phyloP scores from a whole-genome alignment of 2,329 filamentous ascomycete genomes.

The Epicoccum nigrum region DNA sequence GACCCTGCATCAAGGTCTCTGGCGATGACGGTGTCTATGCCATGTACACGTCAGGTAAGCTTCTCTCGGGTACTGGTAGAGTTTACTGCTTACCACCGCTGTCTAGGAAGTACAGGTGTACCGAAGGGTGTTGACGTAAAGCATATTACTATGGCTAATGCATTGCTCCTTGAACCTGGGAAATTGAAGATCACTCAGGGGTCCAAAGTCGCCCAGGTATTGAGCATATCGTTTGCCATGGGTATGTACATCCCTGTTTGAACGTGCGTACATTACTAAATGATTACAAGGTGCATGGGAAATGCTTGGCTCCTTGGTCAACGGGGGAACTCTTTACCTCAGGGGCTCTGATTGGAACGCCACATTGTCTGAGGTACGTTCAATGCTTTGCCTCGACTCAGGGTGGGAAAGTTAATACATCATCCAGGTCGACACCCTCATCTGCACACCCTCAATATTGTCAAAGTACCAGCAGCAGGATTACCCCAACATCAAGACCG shows the following conservation, averaged over 20 bases:
- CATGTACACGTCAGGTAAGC: conserved; percentile 59
- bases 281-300: conserved; percentile 67
- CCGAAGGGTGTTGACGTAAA: conserved; percentile 66
- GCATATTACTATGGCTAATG: conserved; percentile 62
- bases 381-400: neutral
- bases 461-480: conserved; percentile 56
- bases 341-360: conserved; percentile 59
- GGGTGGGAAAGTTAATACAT: neutral
- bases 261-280: too few relatives aligned
- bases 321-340: conserved; percentile 62
- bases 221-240: conserved; percentile 68
- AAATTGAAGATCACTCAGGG: conserved; percentile 58
- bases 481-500: conserved; percentile 59
- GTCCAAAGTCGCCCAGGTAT: conserved; percentile 60
- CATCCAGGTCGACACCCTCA: conserved; percentile 57
- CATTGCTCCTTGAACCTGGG: conserved; percentile 59
- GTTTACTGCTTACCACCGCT: neutral
- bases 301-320: conserved; percentile 62
- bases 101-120: conserved; percentile 57
- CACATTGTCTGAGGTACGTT: conserved; percentile 54
- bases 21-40: conserved; percentile 41
- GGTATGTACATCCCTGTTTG: conserved; percentile 58
- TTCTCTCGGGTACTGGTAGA: too few relatives aligned
- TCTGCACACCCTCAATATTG: conserved; percentile 63
- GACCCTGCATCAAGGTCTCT: conserved; percentile 27